Evolutionary conservation across 352 stramenopile species (phyloP).

Genomic region (Globisporangium emineosum): DNA sequence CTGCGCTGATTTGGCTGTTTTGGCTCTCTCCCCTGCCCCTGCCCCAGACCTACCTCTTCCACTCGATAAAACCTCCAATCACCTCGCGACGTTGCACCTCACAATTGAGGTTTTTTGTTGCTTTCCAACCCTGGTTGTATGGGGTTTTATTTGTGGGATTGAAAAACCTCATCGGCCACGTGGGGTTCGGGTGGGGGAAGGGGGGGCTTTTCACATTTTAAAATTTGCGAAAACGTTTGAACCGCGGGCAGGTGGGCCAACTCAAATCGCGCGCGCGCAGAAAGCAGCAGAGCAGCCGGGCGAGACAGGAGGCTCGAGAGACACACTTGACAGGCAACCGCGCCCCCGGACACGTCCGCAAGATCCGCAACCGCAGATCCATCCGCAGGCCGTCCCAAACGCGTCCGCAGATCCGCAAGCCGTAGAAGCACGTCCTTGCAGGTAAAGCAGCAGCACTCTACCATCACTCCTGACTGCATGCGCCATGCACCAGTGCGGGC

Average conservation of each 20-base stretch:
- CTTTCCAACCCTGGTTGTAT: neutral
- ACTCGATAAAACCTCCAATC: conserved; percentile 36
- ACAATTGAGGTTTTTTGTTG: conserved; percentile 5
- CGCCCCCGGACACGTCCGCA: neutral
- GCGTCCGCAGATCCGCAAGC: neutral
- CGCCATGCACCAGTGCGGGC: neutral
- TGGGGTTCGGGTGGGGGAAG: conserved; percentile 15
- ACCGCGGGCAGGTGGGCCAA: neutral
- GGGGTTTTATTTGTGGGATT: neutral
- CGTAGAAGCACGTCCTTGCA: neutral
- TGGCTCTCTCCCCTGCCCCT: conserved; percentile 26
- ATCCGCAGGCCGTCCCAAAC: neutral
- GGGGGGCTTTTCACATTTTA: conserved; percentile 8
- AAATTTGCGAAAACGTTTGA: conserved; percentile 7
- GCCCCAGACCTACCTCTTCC: conserved; percentile 50
- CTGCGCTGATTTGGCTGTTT: conserved; percentile 11
- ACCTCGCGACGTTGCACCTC: conserved; percentile 19
- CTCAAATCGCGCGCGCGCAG: neutral
- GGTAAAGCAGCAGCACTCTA: neutral
- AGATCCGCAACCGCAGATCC: neutral
- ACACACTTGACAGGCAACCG: conserved; percentile 8
- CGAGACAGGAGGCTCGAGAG: neutral
- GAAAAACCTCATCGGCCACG: neutral
- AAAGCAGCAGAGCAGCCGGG: conserved; percentile 1
- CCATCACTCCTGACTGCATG: conserved; percentile 5